These are phyloP conservation scores for Coffea canephora DNA, from an alignment of 257 asterid species.

Conservation along the genomic window DNA sequence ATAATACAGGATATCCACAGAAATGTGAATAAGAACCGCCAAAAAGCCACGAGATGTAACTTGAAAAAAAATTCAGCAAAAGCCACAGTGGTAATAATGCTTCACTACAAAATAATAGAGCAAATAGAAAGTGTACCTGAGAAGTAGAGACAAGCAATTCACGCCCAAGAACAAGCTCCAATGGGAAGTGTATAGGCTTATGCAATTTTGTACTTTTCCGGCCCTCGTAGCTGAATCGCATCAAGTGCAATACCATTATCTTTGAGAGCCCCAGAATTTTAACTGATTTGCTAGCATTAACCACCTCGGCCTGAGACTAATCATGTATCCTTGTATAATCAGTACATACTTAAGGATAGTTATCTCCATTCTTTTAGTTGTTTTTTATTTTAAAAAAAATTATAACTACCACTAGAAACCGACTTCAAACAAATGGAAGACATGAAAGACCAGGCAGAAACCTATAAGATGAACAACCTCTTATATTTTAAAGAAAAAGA, in stretches of 20 bases:
- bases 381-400: not conserved
- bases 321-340: not conserved
- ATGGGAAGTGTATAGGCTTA: constrained; percentile 67
- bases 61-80: not conserved
- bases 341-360: not conserved
- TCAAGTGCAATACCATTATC: constrained; percentile 72
- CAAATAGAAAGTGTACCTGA: constrained; percentile 39
- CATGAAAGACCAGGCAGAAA: not conserved
- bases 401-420: not conserved
- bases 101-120: not conserved
- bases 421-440: not conserved
- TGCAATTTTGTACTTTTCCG: constrained; percentile 75
- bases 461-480: not conserved
- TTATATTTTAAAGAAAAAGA: not conserved
- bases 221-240: constrained; percentile 84
- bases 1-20: not conserved
- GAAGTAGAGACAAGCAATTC: constrained; percentile 65
- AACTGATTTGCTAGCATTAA: constrained; percentile 71
- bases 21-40: not conserved
- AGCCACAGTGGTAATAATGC: not conserved
- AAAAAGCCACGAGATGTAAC: not conserved
- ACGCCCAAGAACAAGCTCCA: constrained; percentile 66
- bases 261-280: constrained; percentile 68
- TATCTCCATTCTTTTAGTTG: not conserved
- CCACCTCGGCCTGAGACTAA: constrained; percentile 65